phyloP scores from a whole-genome alignment of 805 yeast species.

The Spathaspora sp. region DNA sequence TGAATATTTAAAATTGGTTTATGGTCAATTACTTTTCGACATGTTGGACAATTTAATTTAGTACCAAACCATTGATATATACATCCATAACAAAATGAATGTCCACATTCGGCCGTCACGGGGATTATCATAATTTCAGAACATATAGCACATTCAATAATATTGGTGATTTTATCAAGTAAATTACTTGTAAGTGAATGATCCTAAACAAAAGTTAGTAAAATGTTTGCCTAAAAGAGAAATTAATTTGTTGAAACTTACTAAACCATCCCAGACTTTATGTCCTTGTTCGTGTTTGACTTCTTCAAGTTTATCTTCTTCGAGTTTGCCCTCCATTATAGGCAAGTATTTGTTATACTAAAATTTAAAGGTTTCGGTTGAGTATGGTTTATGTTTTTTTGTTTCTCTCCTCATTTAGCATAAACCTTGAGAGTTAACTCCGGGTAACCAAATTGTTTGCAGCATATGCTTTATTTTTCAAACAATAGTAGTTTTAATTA shows the following conservation, averaged over 20 bases:
- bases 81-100: slow-evolving; percentile 67
- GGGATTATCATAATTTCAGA: slow-evolving; percentile 69
- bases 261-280: background rate
- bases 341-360: no score
- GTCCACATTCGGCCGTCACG: slow-evolving; percentile 64
- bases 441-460: no score
- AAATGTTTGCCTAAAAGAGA: no score
- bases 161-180: slow-evolving; percentile 23
- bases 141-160: slow-evolving; percentile 60
- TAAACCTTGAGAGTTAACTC: no score
- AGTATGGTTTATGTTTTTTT: no score
- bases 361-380: no score
- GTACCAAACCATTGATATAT: slow-evolving; percentile 58
- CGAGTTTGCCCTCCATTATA: no score
- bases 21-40: slow-evolving; percentile 47
- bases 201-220: slow-evolving; percentile 13
- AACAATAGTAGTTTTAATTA: no score
- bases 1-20: slow-evolving; percentile 53
- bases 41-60: slow-evolving; percentile 64
- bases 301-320: no score
- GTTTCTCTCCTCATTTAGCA: no score
- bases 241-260: background rate
- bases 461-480: no score
- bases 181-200: slow-evolving; percentile 16
- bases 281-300: background rate